These are phyloP conservation scores for Aspergillus sparsus DNA, from an alignment of 495 filamentous ascomycete species.

Conservation along the genomic window DNA sequence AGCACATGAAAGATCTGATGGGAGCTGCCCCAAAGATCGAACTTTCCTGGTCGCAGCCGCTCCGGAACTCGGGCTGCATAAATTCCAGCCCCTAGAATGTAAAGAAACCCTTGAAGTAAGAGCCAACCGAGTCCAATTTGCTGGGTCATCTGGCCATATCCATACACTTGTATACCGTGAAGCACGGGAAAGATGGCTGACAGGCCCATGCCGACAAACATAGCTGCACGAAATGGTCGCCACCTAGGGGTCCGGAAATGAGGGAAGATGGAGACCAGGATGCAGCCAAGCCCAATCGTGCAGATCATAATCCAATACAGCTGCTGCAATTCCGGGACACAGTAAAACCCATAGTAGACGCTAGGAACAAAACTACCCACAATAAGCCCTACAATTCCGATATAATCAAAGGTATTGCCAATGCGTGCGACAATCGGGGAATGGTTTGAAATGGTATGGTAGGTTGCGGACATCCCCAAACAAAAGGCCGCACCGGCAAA, in stretches of 20 bases:
- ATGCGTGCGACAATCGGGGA: constrained; percentile 57
- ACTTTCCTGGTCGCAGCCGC: constrained; percentile 50
- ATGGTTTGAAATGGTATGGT: constrained; percentile 71
- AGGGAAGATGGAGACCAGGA: constrained; percentile 72
- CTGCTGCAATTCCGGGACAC: constrained; percentile 58
- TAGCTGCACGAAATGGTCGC: constrained; percentile 81
- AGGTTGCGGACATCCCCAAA: constrained; percentile 83
- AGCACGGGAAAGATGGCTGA: constrained; percentile 80
- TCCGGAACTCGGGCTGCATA: constrained; percentile 68
- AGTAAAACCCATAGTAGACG: constrained; percentile 84
- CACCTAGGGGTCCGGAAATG: constrained; percentile 78
- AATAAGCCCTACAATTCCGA: constrained; percentile 87
- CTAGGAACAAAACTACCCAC: constrained; percentile 85
- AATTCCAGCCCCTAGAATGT: constrained; percentile 81
- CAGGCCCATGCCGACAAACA: constrained; percentile 89
- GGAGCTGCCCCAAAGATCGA: constrained; percentile 62
- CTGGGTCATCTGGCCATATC: constrained; percentile 55
- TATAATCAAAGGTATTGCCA: constrained; percentile 81
- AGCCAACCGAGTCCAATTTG: constrained; percentile 85
- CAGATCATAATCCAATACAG: constrained; percentile 81
- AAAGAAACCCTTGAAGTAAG: constrained; percentile 75
- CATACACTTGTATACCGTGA: constrained; percentile 69
- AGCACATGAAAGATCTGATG: constrained; percentile 69
- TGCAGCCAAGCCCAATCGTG: constrained; percentile 71
- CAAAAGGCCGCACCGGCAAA: constrained; percentile 75